These are phyloP conservation scores for Flaveria bidentis DNA, from an alignment of 129 eudicot species.

Conservation along the genomic window DNA sequence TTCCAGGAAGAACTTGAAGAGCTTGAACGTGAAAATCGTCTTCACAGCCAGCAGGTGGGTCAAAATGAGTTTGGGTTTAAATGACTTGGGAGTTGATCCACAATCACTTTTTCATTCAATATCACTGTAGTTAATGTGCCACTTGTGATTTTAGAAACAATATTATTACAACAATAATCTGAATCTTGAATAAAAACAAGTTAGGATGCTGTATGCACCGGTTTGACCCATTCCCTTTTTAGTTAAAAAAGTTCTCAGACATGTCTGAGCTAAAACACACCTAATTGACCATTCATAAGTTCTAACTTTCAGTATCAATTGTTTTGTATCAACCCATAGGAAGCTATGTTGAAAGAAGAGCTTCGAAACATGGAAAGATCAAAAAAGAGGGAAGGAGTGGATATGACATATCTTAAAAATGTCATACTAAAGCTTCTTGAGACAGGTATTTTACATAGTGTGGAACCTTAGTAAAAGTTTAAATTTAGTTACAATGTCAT, in stretches of 20 bases:
- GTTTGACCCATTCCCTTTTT: not conserved
- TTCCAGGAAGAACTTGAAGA: constrained; percentile 97
- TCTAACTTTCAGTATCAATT: constrained; percentile 12
- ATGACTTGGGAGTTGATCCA: not conserved
- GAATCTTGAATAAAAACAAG: not conserved
- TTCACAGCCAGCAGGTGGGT: constrained; percentile 85
- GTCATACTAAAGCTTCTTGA: constrained; percentile 91
- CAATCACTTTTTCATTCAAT: not conserved
- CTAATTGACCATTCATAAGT: not conserved
- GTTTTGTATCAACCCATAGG: constrained; percentile 44
- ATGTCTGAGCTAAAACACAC: not conserved
- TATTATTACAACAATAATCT: not conserved
- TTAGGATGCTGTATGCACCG: not conserved
- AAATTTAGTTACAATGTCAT: not conserved
- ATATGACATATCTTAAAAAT: constrained; percentile 96
- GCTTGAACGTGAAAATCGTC: constrained; percentile 97
- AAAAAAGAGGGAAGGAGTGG: constrained; percentile 98
- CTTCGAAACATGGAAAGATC: constrained; percentile 91
- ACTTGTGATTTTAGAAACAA: not conserved
- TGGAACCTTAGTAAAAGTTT: constrained; percentile 16
- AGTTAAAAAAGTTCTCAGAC: not conserved
- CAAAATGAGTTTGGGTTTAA: not conserved
- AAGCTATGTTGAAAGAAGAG: constrained; percentile 91
- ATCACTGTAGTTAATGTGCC: not conserved
- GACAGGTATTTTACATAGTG: constrained; percentile 62